Conservation (phyloP, 805 yeast species). For the Debaryomyces castellii region DNA sequence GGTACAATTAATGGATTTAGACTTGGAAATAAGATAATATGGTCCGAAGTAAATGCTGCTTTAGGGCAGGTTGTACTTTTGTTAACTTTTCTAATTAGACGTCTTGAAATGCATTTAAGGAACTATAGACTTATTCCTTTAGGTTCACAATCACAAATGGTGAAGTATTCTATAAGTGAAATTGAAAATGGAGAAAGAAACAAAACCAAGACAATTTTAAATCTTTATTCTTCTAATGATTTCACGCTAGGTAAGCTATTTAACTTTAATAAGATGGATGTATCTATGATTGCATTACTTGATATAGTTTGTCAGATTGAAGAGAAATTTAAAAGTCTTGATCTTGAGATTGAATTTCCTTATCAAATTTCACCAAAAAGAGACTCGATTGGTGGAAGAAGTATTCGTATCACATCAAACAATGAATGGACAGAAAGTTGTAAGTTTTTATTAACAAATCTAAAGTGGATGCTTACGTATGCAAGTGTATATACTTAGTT, state of each 20-base stretch:
- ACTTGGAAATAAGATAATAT: slow-evolving; percentile 75
- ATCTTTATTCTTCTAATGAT: slow-evolving; percentile 69
- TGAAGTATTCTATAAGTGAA: slow-evolving; percentile 40
- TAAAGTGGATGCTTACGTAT: slow-evolving; percentile 81
- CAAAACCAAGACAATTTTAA: slow-evolving; percentile 42
- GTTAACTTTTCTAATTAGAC: slow-evolving; percentile 59
- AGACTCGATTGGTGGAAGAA: slow-evolving; percentile 74
- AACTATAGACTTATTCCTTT: slow-evolving; percentile 72
- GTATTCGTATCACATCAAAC: slow-evolving; percentile 70
- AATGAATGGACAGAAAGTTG: slow-evolving; percentile 91
- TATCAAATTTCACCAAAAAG: slow-evolving; percentile 56
- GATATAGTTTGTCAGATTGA: slow-evolving; percentile 60
- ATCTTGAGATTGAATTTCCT: slow-evolving; percentile 64
- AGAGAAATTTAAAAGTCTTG: slow-evolving; percentile 40
- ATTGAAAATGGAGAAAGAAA: slow-evolving; percentile 2
- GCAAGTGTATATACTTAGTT: slow-evolving; percentile 44
- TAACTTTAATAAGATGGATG: slow-evolving; percentile 75
- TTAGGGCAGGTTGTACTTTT: slow-evolving; percentile 79
- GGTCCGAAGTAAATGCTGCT: slow-evolving; percentile 92
- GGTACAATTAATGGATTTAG: slow-evolving; percentile 86
- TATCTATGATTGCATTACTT: slow-evolving; percentile 75
- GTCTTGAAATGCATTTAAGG: slow-evolving; percentile 53
- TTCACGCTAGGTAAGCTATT: slow-evolving; percentile 68
- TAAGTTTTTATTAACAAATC: slow-evolving; percentile 71
- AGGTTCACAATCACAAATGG: slow-evolving; percentile 81